phyloP scores from a whole-genome alignment of 371 early-diverging fungal genomes.

The Coemansia sp. region DNA sequence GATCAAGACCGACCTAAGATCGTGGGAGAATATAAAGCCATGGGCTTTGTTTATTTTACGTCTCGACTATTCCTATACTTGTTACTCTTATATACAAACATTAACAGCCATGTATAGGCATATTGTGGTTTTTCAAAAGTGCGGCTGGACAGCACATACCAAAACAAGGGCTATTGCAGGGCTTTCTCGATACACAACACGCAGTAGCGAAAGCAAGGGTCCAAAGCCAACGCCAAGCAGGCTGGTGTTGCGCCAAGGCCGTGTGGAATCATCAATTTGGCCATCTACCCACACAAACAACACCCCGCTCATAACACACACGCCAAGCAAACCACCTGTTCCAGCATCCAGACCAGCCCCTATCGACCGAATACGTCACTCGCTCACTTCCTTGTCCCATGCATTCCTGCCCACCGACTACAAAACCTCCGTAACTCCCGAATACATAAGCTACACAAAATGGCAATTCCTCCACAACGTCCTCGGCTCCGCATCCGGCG shows the following conservation, averaged over 20 bases:
- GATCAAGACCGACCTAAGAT: not conserved
- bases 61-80: not conserved
- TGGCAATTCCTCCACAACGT: conserved; percentile 73
- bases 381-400: not conserved
- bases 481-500: conserved; percentile 70
- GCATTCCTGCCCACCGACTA: conserved; percentile 71
- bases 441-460: conserved; percentile 64
- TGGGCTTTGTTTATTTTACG: not conserved
- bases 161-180: not conserved
- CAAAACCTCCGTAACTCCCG: conserved; percentile 64
- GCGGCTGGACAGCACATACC: not conserved
- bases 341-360: not conserved
- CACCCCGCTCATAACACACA: not conserved
- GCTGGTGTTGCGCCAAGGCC: not conserved
- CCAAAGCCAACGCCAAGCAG: not conserved
- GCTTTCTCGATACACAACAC: not conserved
- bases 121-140: not conserved
- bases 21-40: not conserved
- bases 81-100: not conserved
- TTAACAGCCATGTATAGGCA: not conserved
- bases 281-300: not conserved
- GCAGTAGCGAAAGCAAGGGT: not conserved
- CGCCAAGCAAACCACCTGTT: not conserved
- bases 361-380: not conserved
- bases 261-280: not conserved